These are phyloP conservation scores for Tympanopsis confertula DNA, from an alignment of 2,329 filamentous ascomycete genomes.

Conservation along the genomic window DNA sequence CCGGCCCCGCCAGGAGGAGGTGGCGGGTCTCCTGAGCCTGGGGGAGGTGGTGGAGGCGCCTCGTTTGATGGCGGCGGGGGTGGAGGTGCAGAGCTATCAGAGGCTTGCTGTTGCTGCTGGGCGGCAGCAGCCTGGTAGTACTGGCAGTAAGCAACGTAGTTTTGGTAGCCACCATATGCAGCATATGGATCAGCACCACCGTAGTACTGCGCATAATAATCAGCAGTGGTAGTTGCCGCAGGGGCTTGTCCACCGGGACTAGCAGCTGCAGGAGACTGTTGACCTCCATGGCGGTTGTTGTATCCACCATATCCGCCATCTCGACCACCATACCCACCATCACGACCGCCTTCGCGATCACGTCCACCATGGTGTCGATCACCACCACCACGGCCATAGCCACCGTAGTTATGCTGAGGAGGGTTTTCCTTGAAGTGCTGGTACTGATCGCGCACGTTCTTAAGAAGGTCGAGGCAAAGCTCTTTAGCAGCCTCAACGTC, in stretches of 20 bases:
- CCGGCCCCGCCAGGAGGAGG: constrained; percentile 32
- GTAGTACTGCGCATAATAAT: constrained; percentile 77
- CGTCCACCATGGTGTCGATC: constrained; percentile 25
- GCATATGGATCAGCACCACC: constrained; percentile 76
- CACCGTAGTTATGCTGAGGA: constrained; percentile 48
- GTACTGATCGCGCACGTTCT: constrained; percentile 79
- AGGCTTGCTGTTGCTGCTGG: constrained; percentile 26
- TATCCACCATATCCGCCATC: constrained; percentile 3
- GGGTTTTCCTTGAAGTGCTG: constrained; percentile 80
- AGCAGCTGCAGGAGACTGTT: background rate
- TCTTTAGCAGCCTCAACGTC: constrained; percentile 82
- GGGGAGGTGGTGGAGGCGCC: constrained; percentile 40
- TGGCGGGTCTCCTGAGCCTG: constrained; percentile 20
- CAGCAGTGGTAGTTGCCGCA: constrained; percentile 31
- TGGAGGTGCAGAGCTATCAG: constrained; percentile 40
- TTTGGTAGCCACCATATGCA: constrained; percentile 69
- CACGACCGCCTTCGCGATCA: constrained; percentile 29
- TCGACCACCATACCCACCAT: constrained; percentile 22
- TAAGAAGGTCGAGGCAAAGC: constrained; percentile 77
- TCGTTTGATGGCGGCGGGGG: constrained; percentile 45
- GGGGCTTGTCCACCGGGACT: constrained; percentile 21
- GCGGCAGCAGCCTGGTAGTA: constrained; percentile 49
- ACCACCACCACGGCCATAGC: constrained; percentile 31
- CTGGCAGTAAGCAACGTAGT: constrained; percentile 40
- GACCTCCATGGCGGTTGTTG: background rate